These are phyloP conservation scores for Carallia brachiata DNA, from an alignment of 345 rosid genomes.

Conservation along the genomic window DNA sequence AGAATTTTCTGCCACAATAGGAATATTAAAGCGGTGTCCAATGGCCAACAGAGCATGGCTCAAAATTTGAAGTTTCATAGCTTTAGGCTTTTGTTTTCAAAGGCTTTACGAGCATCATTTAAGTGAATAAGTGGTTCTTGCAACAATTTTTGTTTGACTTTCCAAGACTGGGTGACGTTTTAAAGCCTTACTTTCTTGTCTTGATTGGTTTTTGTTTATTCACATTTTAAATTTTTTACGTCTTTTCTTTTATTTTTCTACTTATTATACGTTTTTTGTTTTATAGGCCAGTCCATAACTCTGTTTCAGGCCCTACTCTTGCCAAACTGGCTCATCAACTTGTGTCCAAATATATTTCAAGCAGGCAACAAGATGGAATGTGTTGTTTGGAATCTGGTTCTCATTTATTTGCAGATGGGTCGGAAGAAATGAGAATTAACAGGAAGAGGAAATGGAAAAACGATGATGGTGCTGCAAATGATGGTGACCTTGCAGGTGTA, in stretches of 20 bases:
- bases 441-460: too few species aligned
- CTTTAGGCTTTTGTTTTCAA: too few species aligned
- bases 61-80: too few species aligned
- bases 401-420: not conserved
- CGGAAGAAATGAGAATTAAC: not conserved
- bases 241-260: too few species aligned
- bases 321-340: slow-evolving; percentile 12
- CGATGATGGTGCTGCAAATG: not conserved
- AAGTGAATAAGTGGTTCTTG: too few species aligned
- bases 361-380: not conserved
- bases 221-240: too few species aligned
- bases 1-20: not conserved
- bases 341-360: not conserved
- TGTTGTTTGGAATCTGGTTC: not conserved
- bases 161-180: too few species aligned
- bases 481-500: not conserved
- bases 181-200: too few species aligned
- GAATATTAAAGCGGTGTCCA: not conserved
- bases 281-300: slow-evolving; percentile 9
- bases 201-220: too few species aligned
- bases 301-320: slow-evolving; percentile 11
- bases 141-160: too few species aligned
- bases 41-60: too few species aligned
- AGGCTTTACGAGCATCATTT: too few species aligned
- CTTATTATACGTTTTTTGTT: not conserved